Evolutionary conservation across 1,139 yeast genomes (phyloP).

Genomic region (Geotrichum fermentans): DNA sequence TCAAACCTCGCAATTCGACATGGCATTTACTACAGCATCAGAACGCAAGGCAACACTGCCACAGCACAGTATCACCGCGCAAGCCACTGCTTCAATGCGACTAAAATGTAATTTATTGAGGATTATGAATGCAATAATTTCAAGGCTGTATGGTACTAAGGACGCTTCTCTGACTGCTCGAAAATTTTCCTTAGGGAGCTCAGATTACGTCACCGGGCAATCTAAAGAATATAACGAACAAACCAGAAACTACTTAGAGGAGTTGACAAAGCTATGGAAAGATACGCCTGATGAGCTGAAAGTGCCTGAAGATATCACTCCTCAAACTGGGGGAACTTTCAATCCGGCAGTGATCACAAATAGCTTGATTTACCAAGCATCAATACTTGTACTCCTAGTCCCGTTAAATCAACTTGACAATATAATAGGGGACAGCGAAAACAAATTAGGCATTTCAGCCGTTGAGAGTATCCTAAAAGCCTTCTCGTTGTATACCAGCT

Average conservation of each 20-base stretch:
- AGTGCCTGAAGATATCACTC: background rate
- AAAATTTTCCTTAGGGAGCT: background rate
- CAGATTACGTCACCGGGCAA: background rate
- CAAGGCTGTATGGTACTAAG: conserved; percentile 8
- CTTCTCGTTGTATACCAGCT: conserved; percentile 6
- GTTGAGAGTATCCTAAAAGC: conserved; percentile 5
- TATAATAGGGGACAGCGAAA: conserved; percentile 1
- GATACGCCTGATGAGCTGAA: conserved; percentile 11
- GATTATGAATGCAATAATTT: conserved; percentile 8
- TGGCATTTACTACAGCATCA: background rate
- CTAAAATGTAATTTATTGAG: conserved; percentile 10
- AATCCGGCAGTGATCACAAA: conserved; percentile 17
- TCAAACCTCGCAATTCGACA: background rate
- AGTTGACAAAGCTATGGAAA: conserved; percentile 11
- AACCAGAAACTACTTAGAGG: conserved; percentile 5
- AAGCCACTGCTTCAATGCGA: conserved; percentile 13
- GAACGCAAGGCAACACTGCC: background rate
- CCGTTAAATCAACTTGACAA: conserved; percentile 4
- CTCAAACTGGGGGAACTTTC: background rate
- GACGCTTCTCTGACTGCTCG: conserved; percentile 7
- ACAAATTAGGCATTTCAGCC: conserved; percentile 11
- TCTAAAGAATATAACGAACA: background rate
- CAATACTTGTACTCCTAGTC: conserved; percentile 1
- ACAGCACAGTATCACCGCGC: background rate
- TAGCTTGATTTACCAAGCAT: conserved; percentile 14